Percentiles rank a stretch among this genome's conserved stretches.
Evolutionary conservation across 139 green algal species (phyloP).

Genomic region (Chlorella vulgaris): DNA sequence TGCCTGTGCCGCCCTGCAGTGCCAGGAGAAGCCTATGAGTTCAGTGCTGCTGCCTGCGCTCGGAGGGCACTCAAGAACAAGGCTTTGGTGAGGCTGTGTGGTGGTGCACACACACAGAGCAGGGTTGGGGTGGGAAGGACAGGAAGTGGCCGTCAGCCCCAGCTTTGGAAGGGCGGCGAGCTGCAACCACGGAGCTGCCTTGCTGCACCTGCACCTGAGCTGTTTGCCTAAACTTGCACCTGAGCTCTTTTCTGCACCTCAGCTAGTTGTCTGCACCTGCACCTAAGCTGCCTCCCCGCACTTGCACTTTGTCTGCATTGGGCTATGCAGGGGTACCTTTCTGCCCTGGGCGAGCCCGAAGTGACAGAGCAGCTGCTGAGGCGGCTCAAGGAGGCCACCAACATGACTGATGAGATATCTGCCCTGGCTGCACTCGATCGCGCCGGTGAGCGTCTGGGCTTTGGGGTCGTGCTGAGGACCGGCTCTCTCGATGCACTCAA

Average conservation of each 20-base stretch:
- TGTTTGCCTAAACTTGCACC: background rate
- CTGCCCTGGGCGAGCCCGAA: constrained; percentile 65
- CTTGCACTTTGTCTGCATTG: too few species aligned
- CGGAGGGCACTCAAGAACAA: constrained; percentile 86
- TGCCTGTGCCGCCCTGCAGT: background rate
- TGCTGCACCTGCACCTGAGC: background rate
- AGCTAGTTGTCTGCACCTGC: background rate
- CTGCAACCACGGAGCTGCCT: too few species aligned
- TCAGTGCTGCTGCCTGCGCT: constrained; percentile 64
- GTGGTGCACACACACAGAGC: background rate
- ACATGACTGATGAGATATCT: constrained; percentile 97
- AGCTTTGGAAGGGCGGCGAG: too few species aligned
- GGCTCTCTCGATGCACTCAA: too few species aligned
- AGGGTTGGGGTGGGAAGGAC: background rate
- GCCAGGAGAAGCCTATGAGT: constrained; percentile 59
- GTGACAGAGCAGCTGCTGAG: constrained; percentile 65
- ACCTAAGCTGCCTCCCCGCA: background rate
- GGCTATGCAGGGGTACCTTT: constrained; percentile 66
- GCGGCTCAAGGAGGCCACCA: constrained; percentile 78
- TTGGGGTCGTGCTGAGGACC: background rate
- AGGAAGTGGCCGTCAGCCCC: too few species aligned
- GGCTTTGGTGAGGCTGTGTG: constrained; percentile 55
- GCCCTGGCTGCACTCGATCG: constrained; percentile 77
- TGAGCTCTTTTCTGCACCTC: background rate
- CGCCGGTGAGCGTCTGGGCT: background rate